A percentile compares a stretch with the other conserved stretches of the same genome.
phyloP scores from a whole-genome alignment of 1,284 basidiomycete species.

The Irpex sp. region DNA sequence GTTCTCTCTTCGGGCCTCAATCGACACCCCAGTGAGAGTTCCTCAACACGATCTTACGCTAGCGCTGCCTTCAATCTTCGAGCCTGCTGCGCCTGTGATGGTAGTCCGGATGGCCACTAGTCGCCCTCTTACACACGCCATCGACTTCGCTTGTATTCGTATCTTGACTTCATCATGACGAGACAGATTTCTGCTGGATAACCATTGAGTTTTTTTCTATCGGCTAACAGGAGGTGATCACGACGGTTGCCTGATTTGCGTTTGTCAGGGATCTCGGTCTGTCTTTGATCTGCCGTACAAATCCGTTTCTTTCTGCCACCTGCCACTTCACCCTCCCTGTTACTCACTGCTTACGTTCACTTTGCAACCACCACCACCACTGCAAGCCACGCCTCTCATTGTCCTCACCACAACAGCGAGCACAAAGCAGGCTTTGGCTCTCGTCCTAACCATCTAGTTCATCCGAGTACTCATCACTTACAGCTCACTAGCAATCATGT shows the following conservation, averaged over 20 bases:
- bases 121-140: neutral
- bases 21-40: too few relatives aligned
- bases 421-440: constrained; percentile 27
- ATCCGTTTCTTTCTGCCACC: neutral
- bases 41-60: neutral
- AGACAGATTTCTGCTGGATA: neutral
- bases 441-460: neutral
- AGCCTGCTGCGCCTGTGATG: neutral
- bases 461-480: neutral
- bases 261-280: constrained; percentile 1
- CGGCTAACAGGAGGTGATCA: neutral
- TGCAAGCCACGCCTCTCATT: constrained; percentile 10
- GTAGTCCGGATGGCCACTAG: neutral
- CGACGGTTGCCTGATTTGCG: constrained; percentile 8
- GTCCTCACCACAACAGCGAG: constrained; percentile 5
- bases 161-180: neutral
- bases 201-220: neutral
- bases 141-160: neutral
- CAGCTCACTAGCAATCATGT: constrained; percentile 20
- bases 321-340: neutral
- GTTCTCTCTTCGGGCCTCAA: neutral
- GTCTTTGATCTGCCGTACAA: neutral
- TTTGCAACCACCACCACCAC: neutral
- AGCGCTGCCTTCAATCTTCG: neutral
- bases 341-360: constrained; percentile 5